Conservation (phyloP, 768 basidiomycete species). For the Guyanaporus albipodus region DNA sequence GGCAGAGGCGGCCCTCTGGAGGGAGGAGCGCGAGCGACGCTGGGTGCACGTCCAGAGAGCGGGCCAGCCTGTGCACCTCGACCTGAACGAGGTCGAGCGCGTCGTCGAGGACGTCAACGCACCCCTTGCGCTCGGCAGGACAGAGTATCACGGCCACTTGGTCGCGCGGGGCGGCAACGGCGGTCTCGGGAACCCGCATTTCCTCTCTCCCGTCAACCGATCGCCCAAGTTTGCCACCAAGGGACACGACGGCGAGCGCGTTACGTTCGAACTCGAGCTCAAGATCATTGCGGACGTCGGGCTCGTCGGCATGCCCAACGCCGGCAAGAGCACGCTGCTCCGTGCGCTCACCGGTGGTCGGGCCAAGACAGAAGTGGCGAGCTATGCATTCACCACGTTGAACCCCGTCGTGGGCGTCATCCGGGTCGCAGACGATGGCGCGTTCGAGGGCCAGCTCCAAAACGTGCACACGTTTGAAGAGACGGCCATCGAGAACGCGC, state of each 20-base stretch:
- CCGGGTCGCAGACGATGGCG: conserved; percentile 74
- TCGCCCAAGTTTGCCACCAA: conserved; percentile 86
- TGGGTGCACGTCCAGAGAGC: conserved; percentile 42
- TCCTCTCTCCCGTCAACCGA: conserved; percentile 60
- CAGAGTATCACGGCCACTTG: conserved; percentile 55
- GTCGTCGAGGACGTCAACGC: conserved; percentile 36
- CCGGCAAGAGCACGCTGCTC: conserved; percentile 87
- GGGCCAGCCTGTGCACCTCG: conserved; percentile 48
- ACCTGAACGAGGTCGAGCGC: conserved; percentile 54
- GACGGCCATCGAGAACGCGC: conserved; percentile 52
- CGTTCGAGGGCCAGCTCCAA: conserved; percentile 58
- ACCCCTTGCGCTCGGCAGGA: conserved; percentile 57
- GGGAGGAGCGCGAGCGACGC: conserved; percentile 59
- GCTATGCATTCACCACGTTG: conserved; percentile 92
- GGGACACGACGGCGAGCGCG: conserved; percentile 64
- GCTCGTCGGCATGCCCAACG: conserved; percentile 94
- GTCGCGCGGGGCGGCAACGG: conserved; percentile 75
- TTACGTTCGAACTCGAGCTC: conserved; percentile 86
- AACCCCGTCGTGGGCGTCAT: conserved; percentile 94
- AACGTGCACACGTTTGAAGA: conserved; percentile 59
- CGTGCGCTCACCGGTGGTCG: conserved; percentile 85
- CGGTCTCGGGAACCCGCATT: conserved; percentile 88
- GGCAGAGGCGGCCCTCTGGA: conserved; percentile 58
- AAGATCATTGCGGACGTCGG: conserved; percentile 95
- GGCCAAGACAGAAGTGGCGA: conserved; percentile 80